Evolutionary conservation across 768 basidiomycete species (phyloP), one percentile per base, ranked within the genome.

Genomic region (Pleurotus eryngii): DNA sequence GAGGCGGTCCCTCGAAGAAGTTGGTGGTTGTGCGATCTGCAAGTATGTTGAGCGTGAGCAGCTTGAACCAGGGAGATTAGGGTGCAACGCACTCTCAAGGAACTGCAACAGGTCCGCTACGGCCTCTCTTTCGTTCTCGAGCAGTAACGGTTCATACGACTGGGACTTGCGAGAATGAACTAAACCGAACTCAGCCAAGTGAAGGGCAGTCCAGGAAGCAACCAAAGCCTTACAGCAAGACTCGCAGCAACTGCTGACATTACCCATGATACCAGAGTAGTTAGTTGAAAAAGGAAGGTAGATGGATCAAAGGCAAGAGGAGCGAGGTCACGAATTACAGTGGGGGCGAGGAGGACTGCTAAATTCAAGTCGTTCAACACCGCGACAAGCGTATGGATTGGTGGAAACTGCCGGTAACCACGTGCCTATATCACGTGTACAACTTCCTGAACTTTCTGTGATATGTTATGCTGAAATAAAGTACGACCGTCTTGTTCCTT

Each of bases 21-120:
- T 99, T 98, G 74, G 97, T 98, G 6, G 93, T 95, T 2, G 91
- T 89, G 64, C 97, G 92, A 82, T 99, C 96, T 96, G 70, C n/a
- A 24, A 43, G 39, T 2, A 7, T 9, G 8, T 5, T 38, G n/a
- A 20, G 39, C 51, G 7, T 50, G 22, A 50, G 49, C n/a, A 14
- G 3, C 51, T 18, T n/a, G n/a, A 17, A 42, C 22, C 39, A 40
- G 6, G n/a, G 8, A 42, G 12, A 17, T 42, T 8, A 30, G 18
- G 27, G 35, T 48, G 42, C 49, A 54, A 74, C 90, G 63, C 72
- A 98, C 96, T 99, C 78, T 99, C 97, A 60, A 99, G 86, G 68
- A 92, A 98, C 70, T 98, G 95, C 11, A 99, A 82, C 50, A 99
- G 78, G 74, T 98, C 97, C 45, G 96, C 96, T 15, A 99, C 97